Evolutionary conservation across 345 rosid genomes (phyloP).

Genomic region (Clausena lansium): DNA sequence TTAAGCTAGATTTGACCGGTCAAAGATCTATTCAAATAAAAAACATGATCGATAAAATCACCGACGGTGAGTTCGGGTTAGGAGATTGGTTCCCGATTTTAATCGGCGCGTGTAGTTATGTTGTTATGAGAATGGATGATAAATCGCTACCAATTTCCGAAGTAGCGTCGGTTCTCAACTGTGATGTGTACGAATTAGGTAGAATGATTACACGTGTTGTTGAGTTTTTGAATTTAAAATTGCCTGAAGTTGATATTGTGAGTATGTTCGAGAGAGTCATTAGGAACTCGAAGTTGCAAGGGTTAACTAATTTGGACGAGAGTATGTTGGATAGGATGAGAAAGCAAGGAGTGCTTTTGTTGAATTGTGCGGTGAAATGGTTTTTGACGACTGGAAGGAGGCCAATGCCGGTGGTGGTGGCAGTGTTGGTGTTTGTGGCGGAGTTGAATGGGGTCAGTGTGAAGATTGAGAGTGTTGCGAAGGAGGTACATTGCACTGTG

Average conservation of each 20-base stretch:
- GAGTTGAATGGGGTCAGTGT: slow-evolving; percentile 54
- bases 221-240: slow-evolving; percentile 42
- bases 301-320: slow-evolving; percentile 32
- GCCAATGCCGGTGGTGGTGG: slow-evolving; percentile 70
- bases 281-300: slow-evolving; percentile 28
- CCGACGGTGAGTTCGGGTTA: slow-evolving; percentile 59
- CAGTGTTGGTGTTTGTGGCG: slow-evolving; percentile 63
- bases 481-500: slow-evolving; percentile 36
- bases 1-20: slow-evolving; percentile 28
- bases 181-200: slow-evolving; percentile 66
- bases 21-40: slow-evolving; percentile 29
- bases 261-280: slow-evolving; percentile 41
- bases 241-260: slow-evolving; percentile 58
- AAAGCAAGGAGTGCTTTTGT: slow-evolving; percentile 69
- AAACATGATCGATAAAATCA: slow-evolving; percentile 41
- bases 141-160: slow-evolving; percentile 53
- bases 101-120: slow-evolving; percentile 71
- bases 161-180: slow-evolving; percentile 36
- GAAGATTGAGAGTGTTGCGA: slow-evolving; percentile 51
- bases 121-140: slow-evolving; percentile 45
- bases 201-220: slow-evolving; percentile 66
- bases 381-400: slow-evolving; percentile 70
- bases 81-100: slow-evolving; percentile 70
- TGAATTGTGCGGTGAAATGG: slow-evolving; percentile 79
- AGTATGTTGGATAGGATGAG: slow-evolving; percentile 43